phyloP scores from a whole-genome alignment of 768 basidiomycete genomes.

The Sporobolomyces phaffii region DNA sequence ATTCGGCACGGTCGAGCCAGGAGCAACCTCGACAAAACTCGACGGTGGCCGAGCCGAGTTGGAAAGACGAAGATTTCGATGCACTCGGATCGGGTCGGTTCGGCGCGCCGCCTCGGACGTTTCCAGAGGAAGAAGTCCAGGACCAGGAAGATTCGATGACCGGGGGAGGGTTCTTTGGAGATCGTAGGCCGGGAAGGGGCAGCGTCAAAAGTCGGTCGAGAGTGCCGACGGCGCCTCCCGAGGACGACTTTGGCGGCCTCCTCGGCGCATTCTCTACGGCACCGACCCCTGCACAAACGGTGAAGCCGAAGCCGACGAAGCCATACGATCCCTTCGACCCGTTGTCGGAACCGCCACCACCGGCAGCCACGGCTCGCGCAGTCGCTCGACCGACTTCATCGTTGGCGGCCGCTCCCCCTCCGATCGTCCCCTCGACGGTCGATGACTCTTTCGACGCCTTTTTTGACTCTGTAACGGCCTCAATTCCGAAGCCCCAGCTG shows the following conservation, averaged over 20 bases:
- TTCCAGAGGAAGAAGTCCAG: slow-evolving; percentile 69
- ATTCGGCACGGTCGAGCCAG: not conserved
- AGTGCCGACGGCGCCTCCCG: not conserved
- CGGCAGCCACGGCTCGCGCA: not conserved
- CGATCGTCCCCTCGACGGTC: too few species aligned
- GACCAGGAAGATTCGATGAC: slow-evolving; percentile 74
- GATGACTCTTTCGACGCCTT: slow-evolving; percentile 36
- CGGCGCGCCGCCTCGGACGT: too few species aligned
- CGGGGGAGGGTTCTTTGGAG: slow-evolving; percentile 64
- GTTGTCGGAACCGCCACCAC: slow-evolving; percentile 8
- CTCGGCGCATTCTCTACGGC: slow-evolving; percentile 21
- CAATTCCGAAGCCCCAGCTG: slow-evolving; percentile 7
- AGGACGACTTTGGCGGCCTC: slow-evolving; percentile 32
- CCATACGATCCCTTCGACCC: slow-evolving; percentile 37
- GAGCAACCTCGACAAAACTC: not conserved
- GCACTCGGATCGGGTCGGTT: not conserved
- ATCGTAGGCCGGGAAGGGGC: slow-evolving; percentile 52
- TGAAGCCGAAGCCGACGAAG: not conserved
- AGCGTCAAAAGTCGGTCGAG: slow-evolving; percentile 3
- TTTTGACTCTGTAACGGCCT: slow-evolving; percentile 27
- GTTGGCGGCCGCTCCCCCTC: too few species aligned
- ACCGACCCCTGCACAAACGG: not conserved
- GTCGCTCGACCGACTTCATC: not conserved
- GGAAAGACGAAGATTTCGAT: slow-evolving; percentile 17
- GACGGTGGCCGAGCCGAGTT: not conserved